Percentiles rank a stretch among this genome's conserved stretches.
Evolutionary conservation across 2,329 filamentous ascomycete genomes (phyloP).

Genomic region (Pochonia chlamydosporia): DNA sequence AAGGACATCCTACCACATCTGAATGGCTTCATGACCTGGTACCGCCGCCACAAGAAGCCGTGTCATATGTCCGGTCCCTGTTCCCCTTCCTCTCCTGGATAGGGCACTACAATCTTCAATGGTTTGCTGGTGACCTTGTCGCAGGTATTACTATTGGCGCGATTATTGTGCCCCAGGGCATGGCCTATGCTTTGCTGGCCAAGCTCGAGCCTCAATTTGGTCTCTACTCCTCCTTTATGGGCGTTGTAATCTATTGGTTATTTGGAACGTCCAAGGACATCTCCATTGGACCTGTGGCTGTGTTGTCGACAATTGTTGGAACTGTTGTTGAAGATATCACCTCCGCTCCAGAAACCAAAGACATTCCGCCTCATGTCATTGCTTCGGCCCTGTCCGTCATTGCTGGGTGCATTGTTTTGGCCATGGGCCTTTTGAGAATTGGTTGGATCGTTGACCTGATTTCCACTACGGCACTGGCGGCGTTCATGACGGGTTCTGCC

Average conservation of each 20-base stretch:
- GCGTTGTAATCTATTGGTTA: slow-evolving; percentile 92
- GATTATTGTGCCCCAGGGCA: slow-evolving; percentile 86
- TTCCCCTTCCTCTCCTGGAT: slow-evolving; percentile 95
- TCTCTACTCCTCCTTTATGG: slow-evolving; percentile 86
- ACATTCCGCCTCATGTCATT: slow-evolving; percentile 58
- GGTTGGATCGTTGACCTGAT: slow-evolving; percentile 95
- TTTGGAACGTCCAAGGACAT: slow-evolving; percentile 99
- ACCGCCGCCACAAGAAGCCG: slow-evolving; percentile 51
- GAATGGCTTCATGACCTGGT: slow-evolving; percentile 66
- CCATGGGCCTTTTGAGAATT: slow-evolving; percentile 70
- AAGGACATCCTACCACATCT: slow-evolving; percentile 67
- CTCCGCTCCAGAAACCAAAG: slow-evolving; percentile 40
- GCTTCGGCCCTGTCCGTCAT: slow-evolving; percentile 76
- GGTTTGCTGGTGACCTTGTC: slow-evolving; percentile 83
- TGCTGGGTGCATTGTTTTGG: slow-evolving; percentile 68
- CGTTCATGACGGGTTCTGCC: slow-evolving; percentile 96
- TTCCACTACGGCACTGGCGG: slow-evolving; percentile 80
- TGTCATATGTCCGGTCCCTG: slow-evolving; percentile 60
- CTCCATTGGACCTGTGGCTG: slow-evolving; percentile 92
- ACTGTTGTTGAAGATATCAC: slow-evolving; percentile 66
- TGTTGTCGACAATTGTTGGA: slow-evolving; percentile 87
- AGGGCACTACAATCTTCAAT: slow-evolving; percentile 77
- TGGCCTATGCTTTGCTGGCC: slow-evolving; percentile 88
- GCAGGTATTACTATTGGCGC: slow-evolving; percentile 61
- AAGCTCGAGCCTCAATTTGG: slow-evolving; percentile 77